A percentile compares a stretch with the other conserved stretches of the same genome.
These are phyloP conservation scores for Sporobolomyces phaffii DNA, from an alignment of 768 basidiomycete genomes.

Conservation along the genomic window DNA sequence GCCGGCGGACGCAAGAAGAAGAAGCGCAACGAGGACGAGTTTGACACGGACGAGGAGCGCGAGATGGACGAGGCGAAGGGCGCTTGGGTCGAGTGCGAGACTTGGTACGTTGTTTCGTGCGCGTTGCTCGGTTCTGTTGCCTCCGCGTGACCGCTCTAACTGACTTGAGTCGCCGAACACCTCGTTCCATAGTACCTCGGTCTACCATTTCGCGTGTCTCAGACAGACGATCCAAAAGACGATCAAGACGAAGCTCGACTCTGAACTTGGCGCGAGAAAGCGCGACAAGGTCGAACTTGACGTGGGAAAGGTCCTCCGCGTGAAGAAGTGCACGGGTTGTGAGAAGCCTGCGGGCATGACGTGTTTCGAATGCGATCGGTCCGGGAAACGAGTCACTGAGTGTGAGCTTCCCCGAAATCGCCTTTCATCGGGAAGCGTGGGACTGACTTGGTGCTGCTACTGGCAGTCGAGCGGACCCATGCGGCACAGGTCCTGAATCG, in stretches of 20 bases:
- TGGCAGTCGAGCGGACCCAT: no score
- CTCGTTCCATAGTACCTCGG: constrained; percentile 12
- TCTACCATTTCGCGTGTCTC: constrained; percentile 33
- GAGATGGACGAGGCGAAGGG: constrained; percentile 7
- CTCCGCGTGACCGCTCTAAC: background rate
- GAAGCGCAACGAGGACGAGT: constrained; percentile 18
- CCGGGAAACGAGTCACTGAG: constrained; percentile 17
- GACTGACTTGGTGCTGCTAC: no score
- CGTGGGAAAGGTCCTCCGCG: background rate
- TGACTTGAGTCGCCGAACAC: background rate
- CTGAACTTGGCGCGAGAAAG: constrained; percentile 13
- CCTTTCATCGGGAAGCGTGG: no score
- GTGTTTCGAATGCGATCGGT: constrained; percentile 34
- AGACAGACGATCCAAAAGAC: constrained; percentile 4
- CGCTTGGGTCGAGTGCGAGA: constrained; percentile 38
- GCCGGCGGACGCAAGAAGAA: constrained; percentile 7
- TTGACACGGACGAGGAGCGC: constrained; percentile 19
- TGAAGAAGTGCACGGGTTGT: constrained; percentile 37
- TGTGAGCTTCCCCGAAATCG: constrained; percentile 23
- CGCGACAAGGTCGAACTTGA: constrained; percentile 32
- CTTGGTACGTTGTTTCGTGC: constrained; percentile 11
- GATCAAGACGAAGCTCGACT: constrained; percentile 13
- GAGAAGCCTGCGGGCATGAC: constrained; percentile 23
- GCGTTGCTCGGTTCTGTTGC: background rate
- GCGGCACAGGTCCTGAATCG: no score